A percentile compares a stretch with the other conserved stretches of the same genome.
These are phyloP conservation scores for Trichoderma atrobrunneum DNA, from an alignment of 2,329 filamentous ascomycete species.

Conservation along the genomic window DNA sequence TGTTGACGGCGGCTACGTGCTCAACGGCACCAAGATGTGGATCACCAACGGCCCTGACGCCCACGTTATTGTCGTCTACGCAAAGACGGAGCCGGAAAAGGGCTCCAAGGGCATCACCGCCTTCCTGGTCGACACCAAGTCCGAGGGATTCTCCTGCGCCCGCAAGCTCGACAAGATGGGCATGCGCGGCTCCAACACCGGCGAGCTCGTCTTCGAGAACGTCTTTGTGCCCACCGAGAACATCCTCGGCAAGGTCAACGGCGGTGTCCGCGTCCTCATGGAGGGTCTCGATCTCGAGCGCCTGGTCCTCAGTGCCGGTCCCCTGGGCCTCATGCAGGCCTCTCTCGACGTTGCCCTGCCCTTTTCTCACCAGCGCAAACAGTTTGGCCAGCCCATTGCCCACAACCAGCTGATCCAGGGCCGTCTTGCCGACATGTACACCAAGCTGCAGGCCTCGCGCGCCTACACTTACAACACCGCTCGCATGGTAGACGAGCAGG, in stretches of 20 bases:
- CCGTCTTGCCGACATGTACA: slow-evolving; percentile 96
- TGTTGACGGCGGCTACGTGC: slow-evolving; percentile 78
- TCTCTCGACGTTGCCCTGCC: slow-evolving; percentile 81
- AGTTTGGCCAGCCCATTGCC: slow-evolving; percentile 83
- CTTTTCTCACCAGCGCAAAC: slow-evolving; percentile 83
- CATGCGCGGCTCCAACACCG: slow-evolving; percentile 96
- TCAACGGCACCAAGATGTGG: slow-evolving; percentile 98
- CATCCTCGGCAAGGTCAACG: slow-evolving; percentile 74
- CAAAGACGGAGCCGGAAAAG: slow-evolving; percentile 80
- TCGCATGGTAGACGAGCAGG: slow-evolving; percentile 71
- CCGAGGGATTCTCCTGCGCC: slow-evolving; percentile 77
- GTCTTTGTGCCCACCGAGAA: slow-evolving; percentile 86
- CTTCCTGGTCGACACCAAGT: slow-evolving; percentile 75
- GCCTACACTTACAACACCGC: slow-evolving; percentile 88
- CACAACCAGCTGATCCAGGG: slow-evolving; percentile 93
- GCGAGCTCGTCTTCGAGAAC: slow-evolving; percentile 85
- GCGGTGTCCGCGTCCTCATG: slow-evolving; percentile 89
- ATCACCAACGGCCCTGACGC: slow-evolving; percentile 98
- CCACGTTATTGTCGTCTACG: slow-evolving; percentile 92
- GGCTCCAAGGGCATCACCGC: slow-evolving; percentile 91
- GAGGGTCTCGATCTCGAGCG: slow-evolving; percentile 92
- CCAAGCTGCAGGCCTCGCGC: slow-evolving; percentile 78
- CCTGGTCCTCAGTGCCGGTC: slow-evolving; percentile 85
- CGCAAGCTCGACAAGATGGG: slow-evolving; percentile 96
- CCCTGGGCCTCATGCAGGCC: slow-evolving; percentile 92